These are phyloP conservation scores for Microbotryum saponariae DNA, from an alignment of 1,284 basidiomycete genomes.

Conservation along the genomic window DNA sequence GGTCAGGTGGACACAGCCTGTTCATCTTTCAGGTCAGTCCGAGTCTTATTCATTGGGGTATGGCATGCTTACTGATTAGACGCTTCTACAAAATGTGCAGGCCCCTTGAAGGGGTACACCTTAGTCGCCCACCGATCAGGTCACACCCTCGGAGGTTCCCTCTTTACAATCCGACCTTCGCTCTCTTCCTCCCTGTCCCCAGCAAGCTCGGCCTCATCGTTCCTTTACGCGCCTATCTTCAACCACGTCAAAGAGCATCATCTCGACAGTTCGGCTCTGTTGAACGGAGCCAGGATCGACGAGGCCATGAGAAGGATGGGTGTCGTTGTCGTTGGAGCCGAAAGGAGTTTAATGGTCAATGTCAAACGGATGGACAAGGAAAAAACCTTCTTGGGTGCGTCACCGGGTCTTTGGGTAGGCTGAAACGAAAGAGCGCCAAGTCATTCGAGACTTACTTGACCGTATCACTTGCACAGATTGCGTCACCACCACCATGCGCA, in stretches of 20 bases:
- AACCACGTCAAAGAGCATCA: constrained; percentile 97
- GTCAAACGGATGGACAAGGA: constrained; percentile 87
- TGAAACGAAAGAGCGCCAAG: too few species aligned
- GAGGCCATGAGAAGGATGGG: constrained; percentile 83
- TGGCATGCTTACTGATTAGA: background rate
- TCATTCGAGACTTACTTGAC: too few species aligned
- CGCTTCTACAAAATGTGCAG: constrained; percentile 44
- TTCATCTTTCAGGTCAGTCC: constrained; percentile 76
- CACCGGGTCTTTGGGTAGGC: too few species aligned
- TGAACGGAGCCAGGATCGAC: constrained; percentile 51
- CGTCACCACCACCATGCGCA: constrained; percentile 71
- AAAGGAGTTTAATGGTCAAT: constrained; percentile 69
- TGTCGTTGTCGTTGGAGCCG: constrained; percentile 86
- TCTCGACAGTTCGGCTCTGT: constrained; percentile 84
- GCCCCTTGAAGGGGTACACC: constrained; percentile 81
- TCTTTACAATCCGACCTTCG: constrained; percentile 81
- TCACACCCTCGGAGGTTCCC: constrained; percentile 90
- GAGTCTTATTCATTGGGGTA: background rate
- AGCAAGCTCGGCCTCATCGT: constrained; percentile 69
- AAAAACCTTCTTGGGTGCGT: constrained; percentile 71
- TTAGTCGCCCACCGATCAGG: constrained; percentile 95
- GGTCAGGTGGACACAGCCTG: constrained; percentile 88
- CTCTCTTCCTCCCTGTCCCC: constrained; percentile 53
- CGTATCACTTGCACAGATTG: constrained; percentile 52
- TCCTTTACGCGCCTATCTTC: constrained; percentile 90